Evolutionary conservation across 1,284 basidiomycete species (phyloP).

Genomic region (Schizopora paradoxa): DNA sequence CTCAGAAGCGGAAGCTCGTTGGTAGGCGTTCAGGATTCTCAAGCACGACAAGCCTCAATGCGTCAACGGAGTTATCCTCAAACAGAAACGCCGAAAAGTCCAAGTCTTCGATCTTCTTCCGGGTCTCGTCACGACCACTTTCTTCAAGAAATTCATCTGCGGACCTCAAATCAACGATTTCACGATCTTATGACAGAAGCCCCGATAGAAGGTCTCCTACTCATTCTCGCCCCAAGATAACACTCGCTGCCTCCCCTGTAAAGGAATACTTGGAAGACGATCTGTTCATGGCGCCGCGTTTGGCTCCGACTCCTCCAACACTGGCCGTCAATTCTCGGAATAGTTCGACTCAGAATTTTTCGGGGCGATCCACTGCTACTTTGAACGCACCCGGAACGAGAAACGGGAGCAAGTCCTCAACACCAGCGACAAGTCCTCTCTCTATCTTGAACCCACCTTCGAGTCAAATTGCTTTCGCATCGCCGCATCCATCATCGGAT

Average conservation of each 20-base stretch:
- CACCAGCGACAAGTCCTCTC: slow-evolving; percentile 1
- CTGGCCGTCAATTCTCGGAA: slow-evolving; percentile 8
- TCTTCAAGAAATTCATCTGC: slow-evolving; percentile 17
- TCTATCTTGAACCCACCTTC: slow-evolving; percentile 1
- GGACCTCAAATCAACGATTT: slow-evolving; percentile 14
- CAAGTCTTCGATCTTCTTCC: slow-evolving; percentile 13
- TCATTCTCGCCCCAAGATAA: slow-evolving; percentile 4
- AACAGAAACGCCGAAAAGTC: slow-evolving; percentile 13
- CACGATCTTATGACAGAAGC: slow-evolving; percentile 4
- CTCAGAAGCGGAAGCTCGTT: slow-evolving; percentile 1
- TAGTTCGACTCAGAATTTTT: slow-evolving; percentile 6
- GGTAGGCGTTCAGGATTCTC: slow-evolving; percentile 13
- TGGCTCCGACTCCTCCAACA: slow-evolving; percentile 16
- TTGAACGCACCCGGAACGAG: neutral
- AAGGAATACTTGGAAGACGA: slow-evolving; percentile 6
- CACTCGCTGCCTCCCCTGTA: slow-evolving; percentile 1
- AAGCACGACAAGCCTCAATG: slow-evolving; percentile 6
- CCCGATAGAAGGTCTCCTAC: neutral
- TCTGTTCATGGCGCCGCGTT: slow-evolving; percentile 13
- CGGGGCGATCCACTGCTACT: slow-evolving; percentile 2
- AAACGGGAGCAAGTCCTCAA: neutral
- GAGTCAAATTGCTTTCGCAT: neutral
- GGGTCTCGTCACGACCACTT: slow-evolving; percentile 15
- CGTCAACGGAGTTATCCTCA: slow-evolving; percentile 1
- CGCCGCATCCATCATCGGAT: neutral